Conservation (phyloP, 352 stramenopile species). For the Pythium scleroteichum region DNA sequence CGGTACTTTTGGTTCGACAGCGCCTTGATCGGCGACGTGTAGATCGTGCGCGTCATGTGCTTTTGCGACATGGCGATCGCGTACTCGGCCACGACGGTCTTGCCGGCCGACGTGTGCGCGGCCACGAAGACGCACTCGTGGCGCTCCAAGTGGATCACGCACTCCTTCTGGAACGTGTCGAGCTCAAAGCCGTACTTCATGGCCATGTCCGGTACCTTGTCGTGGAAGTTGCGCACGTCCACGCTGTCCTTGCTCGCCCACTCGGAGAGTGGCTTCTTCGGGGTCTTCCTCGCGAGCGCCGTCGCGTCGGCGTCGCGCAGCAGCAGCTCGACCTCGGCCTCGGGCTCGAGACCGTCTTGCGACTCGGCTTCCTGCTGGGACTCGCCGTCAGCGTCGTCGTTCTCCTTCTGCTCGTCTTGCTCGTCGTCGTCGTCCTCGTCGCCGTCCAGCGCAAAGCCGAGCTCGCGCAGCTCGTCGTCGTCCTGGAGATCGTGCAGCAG, state of each 20-base stretch:
- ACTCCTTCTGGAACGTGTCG: slow-evolving; percentile 98
- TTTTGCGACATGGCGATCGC: slow-evolving; percentile 94
- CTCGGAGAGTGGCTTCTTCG: slow-evolving; percentile 41
- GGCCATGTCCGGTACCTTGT: slow-evolving; percentile 81
- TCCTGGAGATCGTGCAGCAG: slow-evolving; percentile 70
- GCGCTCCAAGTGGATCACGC: slow-evolving; percentile 92
- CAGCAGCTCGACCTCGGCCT: slow-evolving; percentile 56
- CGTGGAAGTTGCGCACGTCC: slow-evolving; percentile 82
- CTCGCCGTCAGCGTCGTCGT: slow-evolving; percentile 4
- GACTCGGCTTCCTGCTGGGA: not conserved
- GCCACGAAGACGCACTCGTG: slow-evolving; percentile 96
- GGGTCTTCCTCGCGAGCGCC: slow-evolving; percentile 16
- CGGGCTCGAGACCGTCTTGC: slow-evolving; percentile 34
- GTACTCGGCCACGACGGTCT: slow-evolving; percentile 99
- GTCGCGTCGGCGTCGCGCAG: slow-evolving; percentile 28
- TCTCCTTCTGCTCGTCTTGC: slow-evolving; percentile 3
- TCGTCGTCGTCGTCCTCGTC: slow-evolving; percentile 15
- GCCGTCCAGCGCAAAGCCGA: slow-evolving; percentile 48
- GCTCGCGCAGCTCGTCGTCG: slow-evolving; percentile 57
- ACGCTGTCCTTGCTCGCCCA: slow-evolving; percentile 74
- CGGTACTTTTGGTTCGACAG: slow-evolving; percentile 99
- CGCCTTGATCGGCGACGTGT: slow-evolving; percentile 99
- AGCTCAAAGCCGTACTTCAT: slow-evolving; percentile 88
- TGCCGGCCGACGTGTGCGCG: slow-evolving; percentile 96
- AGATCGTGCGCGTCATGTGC: slow-evolving; percentile 93